phyloP scores from a whole-genome alignment of 257 asterid species.

The Misopates orontium region DNA sequence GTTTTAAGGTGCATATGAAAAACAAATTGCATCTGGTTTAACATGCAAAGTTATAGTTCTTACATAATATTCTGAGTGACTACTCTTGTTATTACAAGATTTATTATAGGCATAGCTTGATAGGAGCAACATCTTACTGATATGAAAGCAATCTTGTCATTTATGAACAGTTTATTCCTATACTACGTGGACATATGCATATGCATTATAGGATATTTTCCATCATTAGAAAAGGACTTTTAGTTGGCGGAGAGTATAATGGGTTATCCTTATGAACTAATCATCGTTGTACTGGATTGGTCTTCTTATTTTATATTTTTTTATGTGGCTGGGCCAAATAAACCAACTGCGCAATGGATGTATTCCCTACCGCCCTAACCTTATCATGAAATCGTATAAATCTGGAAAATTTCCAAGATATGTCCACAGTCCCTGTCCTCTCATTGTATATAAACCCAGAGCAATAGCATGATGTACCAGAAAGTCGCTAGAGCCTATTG shows the following conservation, averaged over 20 bases:
- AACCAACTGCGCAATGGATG: not conserved
- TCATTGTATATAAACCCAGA: too few species aligned
- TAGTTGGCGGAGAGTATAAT: too few species aligned
- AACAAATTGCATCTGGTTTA: constrained; percentile 12
- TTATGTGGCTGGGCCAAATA: not conserved
- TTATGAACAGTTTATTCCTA: not conserved
- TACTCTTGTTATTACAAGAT: not conserved
- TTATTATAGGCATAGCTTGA: constrained; percentile 1
- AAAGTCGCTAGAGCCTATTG: too few species aligned
- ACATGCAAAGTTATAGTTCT: not conserved
- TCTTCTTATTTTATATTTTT: not conserved
- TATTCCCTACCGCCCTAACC: not conserved
- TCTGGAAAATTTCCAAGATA: not conserved
- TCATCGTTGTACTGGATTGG: not conserved
- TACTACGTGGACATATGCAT: not conserved
- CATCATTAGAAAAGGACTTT: not conserved
- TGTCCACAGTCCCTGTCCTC: too few species aligned
- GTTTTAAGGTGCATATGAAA: not conserved
- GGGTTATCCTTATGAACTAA: too few species aligned
- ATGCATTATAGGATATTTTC: not conserved
- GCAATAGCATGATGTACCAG: too few species aligned
- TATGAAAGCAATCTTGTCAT: not conserved
- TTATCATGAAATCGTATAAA: not conserved
- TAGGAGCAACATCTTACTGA: constrained; percentile 16
- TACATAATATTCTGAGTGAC: not conserved